These are phyloP conservation scores for Phaeosphaeriaceae sp. DNA, from an alignment of 2,329 filamentous ascomycete species.

Conservation along the genomic window DNA sequence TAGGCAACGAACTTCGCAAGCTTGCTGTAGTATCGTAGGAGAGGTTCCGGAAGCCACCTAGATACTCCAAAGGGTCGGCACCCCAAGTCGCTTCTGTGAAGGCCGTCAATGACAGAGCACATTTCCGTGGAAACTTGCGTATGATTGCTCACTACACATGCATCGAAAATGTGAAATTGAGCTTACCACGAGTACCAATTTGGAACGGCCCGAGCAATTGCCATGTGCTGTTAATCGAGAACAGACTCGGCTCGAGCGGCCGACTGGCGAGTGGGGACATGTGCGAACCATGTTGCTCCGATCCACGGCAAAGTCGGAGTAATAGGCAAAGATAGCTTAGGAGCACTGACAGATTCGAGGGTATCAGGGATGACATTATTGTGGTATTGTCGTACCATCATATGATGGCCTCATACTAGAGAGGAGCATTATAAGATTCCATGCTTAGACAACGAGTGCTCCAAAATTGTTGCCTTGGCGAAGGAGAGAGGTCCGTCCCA, in stretches of 20 bases:
- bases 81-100: constrained; percentile 65
- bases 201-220: constrained; percentile 65
- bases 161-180: neutral
- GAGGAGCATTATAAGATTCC: neutral
- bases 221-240: constrained; percentile 54
- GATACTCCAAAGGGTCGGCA: constrained; percentile 63
- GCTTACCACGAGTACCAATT: constrained; percentile 64
- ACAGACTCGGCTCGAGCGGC: constrained; percentile 20
- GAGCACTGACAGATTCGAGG: constrained; percentile 6
- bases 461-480: constrained; percentile 4
- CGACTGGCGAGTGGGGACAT: constrained; percentile 22
- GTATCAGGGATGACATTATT: neutral
- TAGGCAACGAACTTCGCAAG: constrained; percentile 60
- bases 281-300: constrained; percentile 23
- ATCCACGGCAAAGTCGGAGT: constrained; percentile 22
- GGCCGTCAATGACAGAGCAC: neutral
- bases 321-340: constrained; percentile 12
- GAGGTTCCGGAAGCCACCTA: constrained; percentile 61
- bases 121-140: neutral
- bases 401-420: neutral
- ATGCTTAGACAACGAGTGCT: neutral
- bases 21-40: constrained; percentile 50
- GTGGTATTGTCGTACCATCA: neutral
- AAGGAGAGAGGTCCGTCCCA: constrained; percentile 9
- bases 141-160: neutral